Base-by-base conservation (phyloP, 306 rosid species). In the Leucaena leucocephala region DNA sequence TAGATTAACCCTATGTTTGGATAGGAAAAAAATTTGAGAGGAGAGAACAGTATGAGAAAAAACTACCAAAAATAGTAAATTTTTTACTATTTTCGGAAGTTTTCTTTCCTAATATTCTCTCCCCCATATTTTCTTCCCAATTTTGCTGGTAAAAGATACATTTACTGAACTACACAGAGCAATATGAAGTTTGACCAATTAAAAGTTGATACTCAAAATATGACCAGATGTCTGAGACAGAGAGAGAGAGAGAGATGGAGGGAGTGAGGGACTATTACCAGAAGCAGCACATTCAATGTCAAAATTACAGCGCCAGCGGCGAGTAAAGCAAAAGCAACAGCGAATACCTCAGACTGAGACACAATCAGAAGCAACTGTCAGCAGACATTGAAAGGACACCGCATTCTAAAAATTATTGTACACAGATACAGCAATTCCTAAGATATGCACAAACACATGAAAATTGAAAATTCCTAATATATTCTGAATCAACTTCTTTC, bases 271-370 rank as follows among this genome's bases (percentile, higher is more conserved):
- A 64, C 14, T 17, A 71, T 84, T 96, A 96, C 99, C 96, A 95
- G 97, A 40, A 95, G 98, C 78, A 95, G 92, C 11, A 96, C 99
- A 87, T 96, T 96, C 92, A 96, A 72, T 40, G 98, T 96, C 87
- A 96, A 84, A 84, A 96, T 85, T 74, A 95, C 91, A 74, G 97
- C 98, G 40, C 99, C 98, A 52, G 93, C 94, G 77, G 99, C 99
- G 77, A 95, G 99, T 49, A 95, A 90, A 40, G 98, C 99, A 88
- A 95, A 95, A 63, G 98, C 97, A 82, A 93, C 99, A 35, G 98
- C 99, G 42, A 95, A 95, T 58, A 95, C 99, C 84, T 96, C 99
- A 71, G 97, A 90, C 99, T 96, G 94, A 52, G 64, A 78, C 69
- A 81, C 34, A 71, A 71, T 33, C 54, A 73, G 16, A 54, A 57